A percentile compares a stretch with the other conserved stretches of the same genome.
Conservation (phyloP, 768 basidiomycete species). For the Guyanaporus albipodus region DNA sequence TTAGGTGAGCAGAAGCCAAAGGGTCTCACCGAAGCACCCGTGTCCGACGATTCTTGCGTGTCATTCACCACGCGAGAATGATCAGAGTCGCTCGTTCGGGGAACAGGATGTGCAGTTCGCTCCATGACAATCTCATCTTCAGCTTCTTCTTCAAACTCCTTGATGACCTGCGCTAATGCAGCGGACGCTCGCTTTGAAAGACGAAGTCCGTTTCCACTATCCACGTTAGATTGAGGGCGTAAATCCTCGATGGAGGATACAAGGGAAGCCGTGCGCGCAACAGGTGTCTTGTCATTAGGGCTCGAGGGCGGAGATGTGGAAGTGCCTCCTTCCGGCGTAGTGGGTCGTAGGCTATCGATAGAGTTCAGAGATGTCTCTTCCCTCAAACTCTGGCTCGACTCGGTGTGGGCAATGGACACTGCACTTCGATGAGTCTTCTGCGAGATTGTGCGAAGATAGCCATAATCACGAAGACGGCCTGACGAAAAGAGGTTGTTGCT, state of each 20-base stretch:
- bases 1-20: slow-evolving; percentile 5
- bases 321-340: slow-evolving; percentile 51
- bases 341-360: slow-evolving; percentile 45
- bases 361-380: slow-evolving; percentile 43
- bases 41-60: slow-evolving; percentile 16
- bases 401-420: slow-evolving; percentile 44
- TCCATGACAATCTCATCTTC: slow-evolving; percentile 79
- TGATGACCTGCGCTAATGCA: slow-evolving; percentile 72
- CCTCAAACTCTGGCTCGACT: slow-evolving; percentile 41
- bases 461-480: slow-evolving; percentile 71
- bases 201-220: slow-evolving; percentile 13
- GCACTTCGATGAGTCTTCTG: slow-evolving; percentile 38
- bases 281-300: slow-evolving; percentile 38
- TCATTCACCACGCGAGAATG: slow-evolving; percentile 19
- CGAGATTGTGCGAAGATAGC: slow-evolving; percentile 58
- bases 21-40: slow-evolving; percentile 25
- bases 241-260: slow-evolving; percentile 34
- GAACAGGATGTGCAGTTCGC: slow-evolving; percentile 48
- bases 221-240: slow-evolving; percentile 15
- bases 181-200: slow-evolving; percentile 59
- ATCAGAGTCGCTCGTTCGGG: slow-evolving; percentile 34
- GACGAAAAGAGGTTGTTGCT: slow-evolving; percentile 88
- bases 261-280: slow-evolving; percentile 42
- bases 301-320: slow-evolving; percentile 41
- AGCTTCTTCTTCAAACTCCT: slow-evolving; percentile 68